Conservation (phyloP, 805 yeast genomes). For the Phaffomyces opuntiae region DNA sequence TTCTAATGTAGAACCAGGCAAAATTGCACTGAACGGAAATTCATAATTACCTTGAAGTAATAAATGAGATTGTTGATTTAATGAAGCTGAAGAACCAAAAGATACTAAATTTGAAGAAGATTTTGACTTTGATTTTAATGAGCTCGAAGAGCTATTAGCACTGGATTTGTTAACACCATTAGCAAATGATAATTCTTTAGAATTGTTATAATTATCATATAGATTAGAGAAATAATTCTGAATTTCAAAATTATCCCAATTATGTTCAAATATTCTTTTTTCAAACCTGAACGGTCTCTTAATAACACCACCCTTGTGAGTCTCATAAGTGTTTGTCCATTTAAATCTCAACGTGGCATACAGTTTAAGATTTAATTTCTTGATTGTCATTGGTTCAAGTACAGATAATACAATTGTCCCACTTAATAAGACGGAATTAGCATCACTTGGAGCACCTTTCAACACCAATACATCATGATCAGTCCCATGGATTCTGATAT, state of each 20-base stretch:
- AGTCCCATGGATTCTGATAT: conserved; percentile 51
- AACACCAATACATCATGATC: conserved; percentile 77
- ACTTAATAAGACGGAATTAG: conserved; percentile 64
- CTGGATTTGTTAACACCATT: conserved; percentile 7
- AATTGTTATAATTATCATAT: conserved; percentile 17
- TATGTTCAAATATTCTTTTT: conserved; percentile 63
- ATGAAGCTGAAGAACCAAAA: conserved; percentile 22
- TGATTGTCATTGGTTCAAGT: conserved; percentile 66
- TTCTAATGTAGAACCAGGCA: conserved; percentile 83
- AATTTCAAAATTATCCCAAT: conserved; percentile 66
- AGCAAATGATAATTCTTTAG: conserved; percentile 3
- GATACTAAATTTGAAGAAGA: conserved; percentile 29
- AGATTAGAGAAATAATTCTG: conserved; percentile 31
- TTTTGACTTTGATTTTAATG: conserved; percentile 23
- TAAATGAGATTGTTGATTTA: conserved; percentile 26
- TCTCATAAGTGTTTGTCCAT: conserved; percentile 50
- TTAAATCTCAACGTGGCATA: conserved; percentile 60
- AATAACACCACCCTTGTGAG: conserved; percentile 36
- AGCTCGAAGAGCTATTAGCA: conserved; percentile 19
- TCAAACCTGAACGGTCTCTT: conserved; percentile 47
- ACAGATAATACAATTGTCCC: conserved; percentile 77
- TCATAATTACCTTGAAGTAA: conserved; percentile 76
- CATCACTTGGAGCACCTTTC: conserved; percentile 72
- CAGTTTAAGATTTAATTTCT: conserved; percentile 55
- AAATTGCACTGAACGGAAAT: conserved; percentile 76